A percentile compares a stretch with the other conserved stretches of the same genome.
Evolutionary conservation across 805 yeast species (phyloP).

Genomic region (Wickerhamiella cacticola): DNA sequence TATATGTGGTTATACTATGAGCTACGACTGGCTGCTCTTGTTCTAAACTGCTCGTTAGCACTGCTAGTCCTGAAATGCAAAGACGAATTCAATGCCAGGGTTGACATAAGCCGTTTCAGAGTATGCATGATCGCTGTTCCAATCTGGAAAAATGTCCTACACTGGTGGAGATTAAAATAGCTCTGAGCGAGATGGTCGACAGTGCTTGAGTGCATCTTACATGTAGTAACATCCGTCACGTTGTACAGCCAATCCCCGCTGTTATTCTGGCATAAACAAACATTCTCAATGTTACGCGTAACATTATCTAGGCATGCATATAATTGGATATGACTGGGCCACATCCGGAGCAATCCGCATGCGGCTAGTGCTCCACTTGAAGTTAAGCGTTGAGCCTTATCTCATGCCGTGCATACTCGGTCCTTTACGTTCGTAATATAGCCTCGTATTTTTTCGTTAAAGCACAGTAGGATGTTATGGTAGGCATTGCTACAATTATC

Average conservation of each 20-base stretch:
- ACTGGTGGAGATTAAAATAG: not conserved
- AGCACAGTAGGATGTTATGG: too few relatives aligned
- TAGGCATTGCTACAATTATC: too few relatives aligned
- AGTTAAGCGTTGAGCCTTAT: too few relatives aligned
- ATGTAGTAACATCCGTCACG: not conserved
- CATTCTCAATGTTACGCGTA: conserved; percentile 1
- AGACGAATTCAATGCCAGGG: not conserved
- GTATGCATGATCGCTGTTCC: not conserved
- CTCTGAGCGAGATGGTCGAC: not conserved
- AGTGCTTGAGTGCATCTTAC: not conserved
- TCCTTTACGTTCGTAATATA: too few relatives aligned
- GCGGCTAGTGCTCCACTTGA: too few relatives aligned
- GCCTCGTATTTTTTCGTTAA: too few relatives aligned
- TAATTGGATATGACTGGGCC: not conserved
- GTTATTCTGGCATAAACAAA: not conserved
- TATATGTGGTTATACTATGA: too few relatives aligned
- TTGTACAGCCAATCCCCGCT: not conserved
- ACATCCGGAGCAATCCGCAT: not conserved
- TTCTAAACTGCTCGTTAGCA: too few relatives aligned
- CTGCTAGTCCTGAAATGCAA: too few relatives aligned
- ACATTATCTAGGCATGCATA: not conserved
- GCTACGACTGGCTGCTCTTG: too few relatives aligned
- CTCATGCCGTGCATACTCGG: too few relatives aligned
- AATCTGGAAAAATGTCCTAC: not conserved
- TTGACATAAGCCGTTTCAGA: not conserved